Percentiles rank a stretch among this genome's conserved stretches.
phyloP scores from a whole-genome alignment of 2,329 filamentous ascomycete genomes.

The Alternaria atra region DNA sequence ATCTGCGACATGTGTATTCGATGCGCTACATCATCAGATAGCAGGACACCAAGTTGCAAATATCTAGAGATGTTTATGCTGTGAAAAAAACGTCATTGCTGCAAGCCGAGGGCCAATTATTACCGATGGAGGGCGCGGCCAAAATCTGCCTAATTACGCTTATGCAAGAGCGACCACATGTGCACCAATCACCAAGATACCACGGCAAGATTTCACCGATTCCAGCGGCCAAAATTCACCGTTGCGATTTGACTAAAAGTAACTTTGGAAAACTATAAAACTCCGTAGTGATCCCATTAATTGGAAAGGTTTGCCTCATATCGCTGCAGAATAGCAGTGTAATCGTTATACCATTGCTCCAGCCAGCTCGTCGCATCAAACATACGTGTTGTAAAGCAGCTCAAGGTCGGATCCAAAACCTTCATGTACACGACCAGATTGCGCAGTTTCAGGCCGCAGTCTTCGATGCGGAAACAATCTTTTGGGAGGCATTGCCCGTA shows the following conservation, averaged over 20 bases:
- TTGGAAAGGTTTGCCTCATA: constrained; percentile 30
- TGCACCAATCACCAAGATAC: constrained; percentile 15
- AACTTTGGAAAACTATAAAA: not conserved
- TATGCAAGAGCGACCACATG: not conserved
- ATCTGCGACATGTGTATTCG: not conserved
- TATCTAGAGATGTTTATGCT: not conserved
- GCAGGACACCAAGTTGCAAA: not conserved
- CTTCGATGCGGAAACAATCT: constrained; percentile 30
- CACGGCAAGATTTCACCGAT: not conserved
- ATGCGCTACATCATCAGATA: not conserved
- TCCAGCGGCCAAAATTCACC: constrained; percentile 31
- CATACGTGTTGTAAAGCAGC: constrained; percentile 37
- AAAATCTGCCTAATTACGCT: not conserved
- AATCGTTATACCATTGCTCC: constrained; percentile 39
- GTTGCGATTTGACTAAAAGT: constrained; percentile 8
- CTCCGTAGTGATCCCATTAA: not conserved
- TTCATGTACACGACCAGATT: constrained; percentile 24
- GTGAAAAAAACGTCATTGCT: not conserved
- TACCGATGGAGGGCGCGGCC: not conserved
- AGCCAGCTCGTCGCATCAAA: constrained; percentile 40
- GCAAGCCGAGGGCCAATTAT: not conserved
- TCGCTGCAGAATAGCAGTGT: constrained; percentile 30
- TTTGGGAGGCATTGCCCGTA: constrained; percentile 32
- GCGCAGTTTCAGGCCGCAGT: constrained; percentile 30
- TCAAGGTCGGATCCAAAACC: constrained; percentile 34